Conservation (phyloP, 208 protist species). For the Polymyxa betae region DNA sequence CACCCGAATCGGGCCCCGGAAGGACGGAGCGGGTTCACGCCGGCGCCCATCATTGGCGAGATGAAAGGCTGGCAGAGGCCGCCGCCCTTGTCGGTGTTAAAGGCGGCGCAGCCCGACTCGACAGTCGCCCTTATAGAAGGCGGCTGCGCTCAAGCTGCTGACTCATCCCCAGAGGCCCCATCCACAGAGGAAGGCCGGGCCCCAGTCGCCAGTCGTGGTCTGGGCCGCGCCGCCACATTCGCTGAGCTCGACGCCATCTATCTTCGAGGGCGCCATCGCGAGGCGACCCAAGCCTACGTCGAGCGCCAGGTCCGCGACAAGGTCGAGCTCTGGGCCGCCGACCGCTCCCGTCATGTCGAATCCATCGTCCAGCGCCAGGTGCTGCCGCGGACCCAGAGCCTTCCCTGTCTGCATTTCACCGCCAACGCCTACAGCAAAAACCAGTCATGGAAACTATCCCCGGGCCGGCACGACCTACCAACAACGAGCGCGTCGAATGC, state of each 20-base stretch:
- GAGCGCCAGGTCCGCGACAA: neutral
- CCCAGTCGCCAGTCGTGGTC: no score
- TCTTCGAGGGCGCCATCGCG: neutral
- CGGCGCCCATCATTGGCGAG: neutral
- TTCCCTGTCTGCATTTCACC: neutral
- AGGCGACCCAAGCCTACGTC: neutral
- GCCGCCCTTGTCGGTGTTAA: neutral
- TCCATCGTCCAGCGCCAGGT: neutral
- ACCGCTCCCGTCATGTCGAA: neutral
- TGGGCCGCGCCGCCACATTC: no score
- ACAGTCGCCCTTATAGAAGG: no score
- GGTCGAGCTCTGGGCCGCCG: neutral
- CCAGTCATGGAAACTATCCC: neutral
- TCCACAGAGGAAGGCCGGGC: neutral
- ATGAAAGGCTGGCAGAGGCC: neutral
- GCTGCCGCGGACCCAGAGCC: no score
- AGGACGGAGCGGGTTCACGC: neutral
- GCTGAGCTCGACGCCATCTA: neutral
- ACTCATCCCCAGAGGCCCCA: neutral
- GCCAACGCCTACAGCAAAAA: no score
- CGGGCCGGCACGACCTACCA: neutral
- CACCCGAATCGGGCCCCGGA: neutral
- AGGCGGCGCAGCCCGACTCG: neutral
- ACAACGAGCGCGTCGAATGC: neutral
- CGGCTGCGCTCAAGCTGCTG: no score